phyloP scores from a whole-genome alignment of 805 yeast species.

The Torulaspora gathmanii region DNA sequence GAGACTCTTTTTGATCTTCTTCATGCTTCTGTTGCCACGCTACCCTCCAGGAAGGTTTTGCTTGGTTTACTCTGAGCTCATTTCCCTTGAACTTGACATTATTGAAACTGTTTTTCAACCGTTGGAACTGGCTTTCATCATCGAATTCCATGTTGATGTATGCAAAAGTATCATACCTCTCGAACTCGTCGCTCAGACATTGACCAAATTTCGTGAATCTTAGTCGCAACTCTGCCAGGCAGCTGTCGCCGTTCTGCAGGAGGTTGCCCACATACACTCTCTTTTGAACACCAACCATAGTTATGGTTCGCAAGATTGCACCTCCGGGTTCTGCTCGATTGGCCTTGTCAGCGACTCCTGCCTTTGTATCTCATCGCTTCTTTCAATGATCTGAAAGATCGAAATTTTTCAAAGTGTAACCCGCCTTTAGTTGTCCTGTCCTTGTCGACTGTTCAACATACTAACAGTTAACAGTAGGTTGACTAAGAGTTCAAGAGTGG shows the following conservation, averaged over 20 bases:
- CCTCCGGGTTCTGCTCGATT: neutral
- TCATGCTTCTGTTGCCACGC: conserved; percentile 45
- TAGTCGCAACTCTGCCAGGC: conserved; percentile 41
- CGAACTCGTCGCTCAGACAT: conserved; percentile 42
- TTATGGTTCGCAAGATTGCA: neutral
- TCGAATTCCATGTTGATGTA: conserved; percentile 57
- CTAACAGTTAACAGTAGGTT: neutral
- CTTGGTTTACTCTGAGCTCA: conserved; percentile 54
- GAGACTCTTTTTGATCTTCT: conserved; percentile 37
- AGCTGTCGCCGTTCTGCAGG: conserved; percentile 21
- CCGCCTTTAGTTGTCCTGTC: neutral
- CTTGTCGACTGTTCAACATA: neutral
- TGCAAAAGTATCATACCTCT: conserved; percentile 60
- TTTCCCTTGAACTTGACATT: conserved; percentile 76
- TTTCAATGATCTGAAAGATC: neutral
- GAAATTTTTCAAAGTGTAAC: conserved; percentile 4
- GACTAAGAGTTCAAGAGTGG: neutral
- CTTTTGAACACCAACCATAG: conserved; percentile 15
- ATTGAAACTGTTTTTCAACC: conserved; percentile 54
- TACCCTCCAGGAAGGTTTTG: conserved; percentile 51
- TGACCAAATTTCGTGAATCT: conserved; percentile 65
- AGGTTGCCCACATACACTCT: conserved; percentile 34
- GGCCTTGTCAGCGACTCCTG: neutral
- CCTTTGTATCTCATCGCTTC: conserved; percentile 11
- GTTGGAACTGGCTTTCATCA: conserved; percentile 38